These are phyloP conservation scores for Acer negundo DNA, from an alignment of 345 rosid genomes.

Conservation along the genomic window DNA sequence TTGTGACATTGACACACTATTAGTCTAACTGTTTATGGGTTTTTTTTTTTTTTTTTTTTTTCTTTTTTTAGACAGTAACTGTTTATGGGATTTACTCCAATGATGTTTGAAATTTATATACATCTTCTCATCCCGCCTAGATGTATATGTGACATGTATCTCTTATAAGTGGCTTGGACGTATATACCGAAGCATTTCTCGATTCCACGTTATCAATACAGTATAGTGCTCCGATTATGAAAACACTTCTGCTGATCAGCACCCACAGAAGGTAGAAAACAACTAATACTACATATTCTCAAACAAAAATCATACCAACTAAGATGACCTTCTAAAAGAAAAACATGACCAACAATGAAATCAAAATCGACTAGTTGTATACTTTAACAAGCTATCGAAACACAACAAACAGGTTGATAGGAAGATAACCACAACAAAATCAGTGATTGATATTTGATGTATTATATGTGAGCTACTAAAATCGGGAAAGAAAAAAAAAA, in stretches of 20 bases:
- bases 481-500: background rate
- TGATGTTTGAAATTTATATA: no score
- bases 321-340: background rate
- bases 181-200: no score
- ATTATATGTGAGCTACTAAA: background rate
- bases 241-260: background rate
- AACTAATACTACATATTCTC: background rate
- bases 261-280: background rate
- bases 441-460: background rate
- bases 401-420: background rate
- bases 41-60: no score
- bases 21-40: background rate
- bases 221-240: background rate
- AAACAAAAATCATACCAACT: background rate
- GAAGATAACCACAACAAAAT: background rate
- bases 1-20: background rate
- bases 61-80: no score
- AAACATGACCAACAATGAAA: background rate
- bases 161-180: no score
- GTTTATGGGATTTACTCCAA: no score
- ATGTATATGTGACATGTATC: no score
- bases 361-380: background rate
- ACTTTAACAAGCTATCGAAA: background rate
- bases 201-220: background rate
- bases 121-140: no score